Evolutionary conservation across 2,329 filamentous ascomycete species (phyloP).

Genomic region (Setomelanomma holmii): DNA sequence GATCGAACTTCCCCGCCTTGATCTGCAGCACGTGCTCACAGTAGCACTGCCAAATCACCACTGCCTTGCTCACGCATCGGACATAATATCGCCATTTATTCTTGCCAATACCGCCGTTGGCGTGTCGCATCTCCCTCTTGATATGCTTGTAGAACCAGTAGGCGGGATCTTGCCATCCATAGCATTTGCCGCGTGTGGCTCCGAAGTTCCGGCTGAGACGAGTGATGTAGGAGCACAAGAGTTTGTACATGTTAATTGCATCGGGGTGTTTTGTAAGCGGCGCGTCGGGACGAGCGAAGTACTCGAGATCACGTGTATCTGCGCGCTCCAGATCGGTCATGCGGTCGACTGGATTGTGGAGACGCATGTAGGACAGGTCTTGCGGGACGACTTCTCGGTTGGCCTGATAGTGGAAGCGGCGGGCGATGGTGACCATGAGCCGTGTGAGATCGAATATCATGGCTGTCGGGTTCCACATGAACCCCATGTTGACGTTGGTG

Average conservation of each 20-base stretch:
- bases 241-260: background rate
- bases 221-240: background rate
- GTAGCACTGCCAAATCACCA: conserved; percentile 2
- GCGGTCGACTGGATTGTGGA: background rate
- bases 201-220: background rate
- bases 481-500: background rate
- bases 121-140: background rate
- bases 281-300: background rate
- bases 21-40: background rate
- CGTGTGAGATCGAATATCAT: background rate
- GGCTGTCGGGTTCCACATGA: background rate
- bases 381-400: too few relatives aligned
- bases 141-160: background rate
- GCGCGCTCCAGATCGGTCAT: too few relatives aligned
- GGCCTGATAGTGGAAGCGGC: background rate
- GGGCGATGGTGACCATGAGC: conserved; percentile 1
- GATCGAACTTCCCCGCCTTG: background rate
- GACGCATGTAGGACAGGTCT: background rate
- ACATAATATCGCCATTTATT: conserved; percentile 1
- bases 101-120: background rate
- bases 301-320: background rate
- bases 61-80: background rate
- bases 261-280: background rate
- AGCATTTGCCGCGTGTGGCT: background rate
- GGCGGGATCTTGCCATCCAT: background rate